A percentile compares a stretch with the other conserved stretches of the same genome.
Evolutionary conservation across 2,329 filamentous ascomycete genomes (phyloP).

Genomic region (Metarhizium robertsii): DNA sequence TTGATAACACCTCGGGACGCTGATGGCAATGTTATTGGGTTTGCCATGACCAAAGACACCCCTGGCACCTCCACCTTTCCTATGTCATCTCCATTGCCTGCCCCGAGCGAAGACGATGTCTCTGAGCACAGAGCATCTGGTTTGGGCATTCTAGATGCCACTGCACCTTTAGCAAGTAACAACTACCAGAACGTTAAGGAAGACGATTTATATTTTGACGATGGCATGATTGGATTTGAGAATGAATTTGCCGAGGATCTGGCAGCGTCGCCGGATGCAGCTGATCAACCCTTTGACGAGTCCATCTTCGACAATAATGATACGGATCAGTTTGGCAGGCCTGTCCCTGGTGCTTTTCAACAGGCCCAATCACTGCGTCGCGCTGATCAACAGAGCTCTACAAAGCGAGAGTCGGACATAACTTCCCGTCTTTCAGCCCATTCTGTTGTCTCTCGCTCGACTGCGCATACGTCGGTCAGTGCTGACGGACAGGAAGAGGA

Average conservation of each 20-base stretch:
- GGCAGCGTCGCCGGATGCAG: constrained; percentile 30
- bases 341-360: constrained; percentile 49
- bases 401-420: constrained; percentile 36
- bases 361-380: constrained; percentile 38
- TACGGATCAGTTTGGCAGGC: constrained; percentile 52
- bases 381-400: constrained; percentile 15
- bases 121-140: constrained; percentile 20
- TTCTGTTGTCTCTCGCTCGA: constrained; percentile 36
- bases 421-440: constrained; percentile 35
- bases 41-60: constrained; percentile 41
- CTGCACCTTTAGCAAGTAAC: constrained; percentile 9
- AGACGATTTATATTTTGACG: constrained; percentile 64
- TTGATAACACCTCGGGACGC: constrained; percentile 45
- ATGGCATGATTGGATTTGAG: constrained; percentile 44
- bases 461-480: constrained; percentile 43
- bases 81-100: constrained; percentile 1
- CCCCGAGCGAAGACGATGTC: not conserved
- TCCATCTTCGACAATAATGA: constrained; percentile 63
- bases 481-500: constrained; percentile 11
- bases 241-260: constrained; percentile 37
- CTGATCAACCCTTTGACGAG: constrained; percentile 57
- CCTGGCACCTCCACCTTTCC: constrained; percentile 13
- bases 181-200: constrained; percentile 20
- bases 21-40: constrained; percentile 46
- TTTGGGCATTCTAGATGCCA: constrained; percentile 33